Evolutionary conservation across 2,329 filamentous ascomycete genomes (phyloP).

Genomic region (Tolypocladium ophioglossoides): DNA sequence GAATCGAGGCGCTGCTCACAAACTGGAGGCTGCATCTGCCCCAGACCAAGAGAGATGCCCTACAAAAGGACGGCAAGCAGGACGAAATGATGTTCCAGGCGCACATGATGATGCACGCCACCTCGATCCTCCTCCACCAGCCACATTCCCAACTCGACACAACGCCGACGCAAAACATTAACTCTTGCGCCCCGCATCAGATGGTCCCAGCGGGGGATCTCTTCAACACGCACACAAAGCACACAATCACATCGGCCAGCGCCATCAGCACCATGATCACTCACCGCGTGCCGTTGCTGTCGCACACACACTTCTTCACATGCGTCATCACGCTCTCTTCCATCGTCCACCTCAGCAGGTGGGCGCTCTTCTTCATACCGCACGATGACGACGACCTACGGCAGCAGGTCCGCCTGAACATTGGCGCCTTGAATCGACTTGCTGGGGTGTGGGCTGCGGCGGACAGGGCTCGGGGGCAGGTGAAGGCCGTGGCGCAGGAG

Average conservation of each 20-base stretch:
- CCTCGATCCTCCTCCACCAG: constrained; percentile 67
- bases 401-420: constrained; percentile 69
- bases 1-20: constrained; percentile 42
- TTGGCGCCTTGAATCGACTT: constrained; percentile 61
- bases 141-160: constrained; percentile 66
- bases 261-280: constrained; percentile 67
- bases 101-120: constrained; percentile 62
- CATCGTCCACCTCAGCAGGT: constrained; percentile 73
- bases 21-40: constrained; percentile 80
- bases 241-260: constrained; percentile 69
- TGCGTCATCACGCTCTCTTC: constrained; percentile 70
- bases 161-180: constrained; percentile 46
- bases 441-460: constrained; percentile 65
- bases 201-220: constrained; percentile 35
- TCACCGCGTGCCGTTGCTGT: constrained; percentile 59
- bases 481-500: constrained; percentile 69
- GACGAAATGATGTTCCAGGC: constrained; percentile 92
- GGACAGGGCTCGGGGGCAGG: constrained; percentile 57
- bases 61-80: constrained; percentile 58
- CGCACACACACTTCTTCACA: constrained; percentile 76
- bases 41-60: constrained; percentile 55
- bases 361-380: constrained; percentile 52
- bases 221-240: constrained; percentile 62
- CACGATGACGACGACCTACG: constrained; percentile 56
- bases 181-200: constrained; percentile 54